Conservation (phyloP, 2,329 filamentous ascomycete species). For the Fusarium hainanense region DNA sequence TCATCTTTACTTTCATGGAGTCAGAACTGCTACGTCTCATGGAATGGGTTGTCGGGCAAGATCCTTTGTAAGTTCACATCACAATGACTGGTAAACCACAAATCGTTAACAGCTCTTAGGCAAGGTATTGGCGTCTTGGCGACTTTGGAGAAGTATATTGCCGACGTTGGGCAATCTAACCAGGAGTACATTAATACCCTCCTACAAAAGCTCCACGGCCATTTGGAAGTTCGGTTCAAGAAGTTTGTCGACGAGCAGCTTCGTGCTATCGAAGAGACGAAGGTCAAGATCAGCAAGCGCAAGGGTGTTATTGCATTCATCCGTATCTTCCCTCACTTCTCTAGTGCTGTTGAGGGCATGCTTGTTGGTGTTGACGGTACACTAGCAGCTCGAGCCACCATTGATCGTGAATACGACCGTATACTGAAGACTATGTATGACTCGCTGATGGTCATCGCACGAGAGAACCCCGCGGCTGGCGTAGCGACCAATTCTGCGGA, state of each 20-base stretch:
- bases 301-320: slow-evolving; percentile 97
- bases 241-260: slow-evolving; percentile 96
- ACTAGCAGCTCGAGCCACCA: slow-evolving; percentile 75
- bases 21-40: slow-evolving; percentile 81
- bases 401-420: slow-evolving; percentile 88
- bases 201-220: slow-evolving; percentile 81
- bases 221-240: slow-evolving; percentile 79
- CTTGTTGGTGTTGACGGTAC: slow-evolving; percentile 68
- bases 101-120: slow-evolving; percentile 56
- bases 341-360: slow-evolving; percentile 85
- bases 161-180: slow-evolving; percentile 86
- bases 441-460: slow-evolving; percentile 91
- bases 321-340: slow-evolving; percentile 90
- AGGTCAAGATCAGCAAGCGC: slow-evolving; percentile 98
- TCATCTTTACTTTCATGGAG: slow-evolving; percentile 85
- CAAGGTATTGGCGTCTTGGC: slow-evolving; percentile 91
- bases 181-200: slow-evolving; percentile 89
- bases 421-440: slow-evolving; percentile 98
- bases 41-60: slow-evolving; percentile 83
- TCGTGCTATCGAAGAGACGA: slow-evolving; percentile 95
- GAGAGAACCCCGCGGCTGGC: slow-evolving; percentile 69
- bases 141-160: slow-evolving; percentile 80
- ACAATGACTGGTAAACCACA: not conserved
- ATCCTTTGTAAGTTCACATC: slow-evolving; percentile 76
- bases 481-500: slow-evolving; percentile 60